These are phyloP conservation scores for Penicillium ucsense DNA, from an alignment of 495 filamentous ascomycete genomes.

Conservation along the genomic window DNA sequence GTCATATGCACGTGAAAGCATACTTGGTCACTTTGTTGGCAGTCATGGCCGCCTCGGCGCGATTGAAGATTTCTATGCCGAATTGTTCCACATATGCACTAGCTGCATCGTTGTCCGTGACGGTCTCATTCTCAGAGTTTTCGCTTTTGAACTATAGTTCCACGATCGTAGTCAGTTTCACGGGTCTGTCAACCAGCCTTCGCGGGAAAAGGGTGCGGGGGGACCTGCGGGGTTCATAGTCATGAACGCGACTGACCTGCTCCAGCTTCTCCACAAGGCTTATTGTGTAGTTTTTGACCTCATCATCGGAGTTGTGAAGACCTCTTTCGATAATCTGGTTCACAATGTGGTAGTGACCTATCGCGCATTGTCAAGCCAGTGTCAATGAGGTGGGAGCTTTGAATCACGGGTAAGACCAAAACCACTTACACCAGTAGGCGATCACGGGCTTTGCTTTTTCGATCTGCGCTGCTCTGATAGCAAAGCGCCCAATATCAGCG, in stretches of 20 bases:
- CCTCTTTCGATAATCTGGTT: constrained; percentile 77
- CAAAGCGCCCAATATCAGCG: constrained; percentile 70
- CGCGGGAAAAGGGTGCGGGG: neutral
- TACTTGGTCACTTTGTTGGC: constrained; percentile 81
- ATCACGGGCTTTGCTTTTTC: constrained; percentile 76
- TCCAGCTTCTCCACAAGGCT: constrained; percentile 88
- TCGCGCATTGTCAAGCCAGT: neutral
- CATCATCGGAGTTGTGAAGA: constrained; percentile 67
- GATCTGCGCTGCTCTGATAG: constrained; percentile 72
- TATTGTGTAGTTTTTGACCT: constrained; percentile 68
- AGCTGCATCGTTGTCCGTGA: constrained; percentile 73
- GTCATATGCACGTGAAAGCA: constrained; percentile 4
- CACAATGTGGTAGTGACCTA: constrained; percentile 87
- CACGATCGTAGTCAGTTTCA: constrained; percentile 4
- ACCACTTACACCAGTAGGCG: constrained; percentile 81
- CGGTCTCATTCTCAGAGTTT: constrained; percentile 57
- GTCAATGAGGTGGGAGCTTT: too few relatives aligned
- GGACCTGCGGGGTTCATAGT: neutral
- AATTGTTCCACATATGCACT: constrained; percentile 94
- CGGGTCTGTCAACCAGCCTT: neutral
- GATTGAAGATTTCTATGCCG: constrained; percentile 72
- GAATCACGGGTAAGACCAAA: constrained; percentile 3
- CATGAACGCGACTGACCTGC: constrained; percentile 41
- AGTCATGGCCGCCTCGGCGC: constrained; percentile 71
- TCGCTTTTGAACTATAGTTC: constrained; percentile 51